These are phyloP conservation scores for Myrica gale DNA, from an alignment of 306 rosid genomes.

Conservation along the genomic window DNA sequence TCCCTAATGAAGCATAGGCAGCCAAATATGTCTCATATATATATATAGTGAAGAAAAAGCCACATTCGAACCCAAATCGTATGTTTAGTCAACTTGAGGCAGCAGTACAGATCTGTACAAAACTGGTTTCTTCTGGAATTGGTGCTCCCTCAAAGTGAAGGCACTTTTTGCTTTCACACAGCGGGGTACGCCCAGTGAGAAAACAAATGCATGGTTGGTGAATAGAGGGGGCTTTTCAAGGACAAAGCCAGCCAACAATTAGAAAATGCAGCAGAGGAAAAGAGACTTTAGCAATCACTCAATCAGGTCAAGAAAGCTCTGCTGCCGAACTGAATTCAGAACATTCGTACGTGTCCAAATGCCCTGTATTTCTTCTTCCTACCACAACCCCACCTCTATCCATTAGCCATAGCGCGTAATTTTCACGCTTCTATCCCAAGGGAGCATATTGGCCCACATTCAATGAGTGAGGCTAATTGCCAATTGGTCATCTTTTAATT, in stretches of 20 bases:
- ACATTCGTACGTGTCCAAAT: constrained; percentile 33
- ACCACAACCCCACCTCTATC: not conserved
- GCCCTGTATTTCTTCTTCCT: constrained; percentile 20
- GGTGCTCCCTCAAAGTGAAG: too few relatives aligned
- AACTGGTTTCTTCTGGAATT: too few relatives aligned
- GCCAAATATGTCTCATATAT: too few relatives aligned
- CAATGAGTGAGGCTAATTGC: too few relatives aligned
- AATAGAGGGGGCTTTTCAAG: not conserved
- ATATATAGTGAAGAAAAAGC: too few relatives aligned
- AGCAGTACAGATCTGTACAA: too few relatives aligned
- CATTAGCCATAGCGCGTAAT: not conserved
- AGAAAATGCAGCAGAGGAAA: not conserved
- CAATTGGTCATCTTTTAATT: too few relatives aligned
- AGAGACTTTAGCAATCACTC: not conserved
- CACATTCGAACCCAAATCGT: too few relatives aligned
- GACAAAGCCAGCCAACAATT: constrained; percentile 12
- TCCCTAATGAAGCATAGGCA: too few relatives aligned
- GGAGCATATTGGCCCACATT: not conserved
- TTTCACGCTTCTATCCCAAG: constrained; percentile 7
- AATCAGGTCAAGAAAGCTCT: constrained; percentile 44
- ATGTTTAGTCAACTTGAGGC: too few relatives aligned
- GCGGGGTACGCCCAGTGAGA: not conserved
- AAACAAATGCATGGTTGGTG: constrained; percentile 29
- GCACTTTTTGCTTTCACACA: constrained; percentile 2
- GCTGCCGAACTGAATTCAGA: constrained; percentile 32